A percentile compares a stretch with the other conserved stretches of the same genome.
Evolutionary conservation across 2,329 filamentous ascomycete species (phyloP).

Genomic region (Fusarium sp.): DNA sequence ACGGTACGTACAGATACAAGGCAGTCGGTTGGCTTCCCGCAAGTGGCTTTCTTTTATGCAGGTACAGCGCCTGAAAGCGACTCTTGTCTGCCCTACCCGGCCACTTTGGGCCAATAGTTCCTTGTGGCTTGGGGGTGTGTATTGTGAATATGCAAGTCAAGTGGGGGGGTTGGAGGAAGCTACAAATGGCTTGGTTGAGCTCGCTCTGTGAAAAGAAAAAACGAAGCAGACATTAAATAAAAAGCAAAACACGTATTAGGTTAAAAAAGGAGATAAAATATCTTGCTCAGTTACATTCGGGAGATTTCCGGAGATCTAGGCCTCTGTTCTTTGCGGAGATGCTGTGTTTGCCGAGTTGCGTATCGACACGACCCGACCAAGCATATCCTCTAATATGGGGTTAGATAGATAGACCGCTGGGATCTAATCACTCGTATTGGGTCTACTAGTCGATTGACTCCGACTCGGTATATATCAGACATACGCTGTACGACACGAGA

Average conservation of each 20-base stretch:
- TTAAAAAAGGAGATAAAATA: background rate
- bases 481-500: no score
- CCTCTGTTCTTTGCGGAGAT: background rate
- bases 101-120: constrained; percentile 19
- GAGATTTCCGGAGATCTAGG: constrained; percentile 6
- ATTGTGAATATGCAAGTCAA: constrained; percentile 13
- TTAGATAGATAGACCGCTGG: no score
- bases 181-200: no score
- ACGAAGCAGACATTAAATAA: background rate
- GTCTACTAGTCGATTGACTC: no score
- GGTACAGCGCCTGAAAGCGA: constrained; percentile 32
- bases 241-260: background rate
- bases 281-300: constrained; percentile 33
- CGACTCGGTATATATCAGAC: no score
- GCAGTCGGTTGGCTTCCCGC: constrained; percentile 38
- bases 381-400: constrained; percentile 9
- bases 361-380: constrained; percentile 3
- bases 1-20: constrained; percentile 17
- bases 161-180: constrained; percentile 1
- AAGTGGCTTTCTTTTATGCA: constrained; percentile 40
- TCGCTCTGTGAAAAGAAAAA: background rate
- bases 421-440: no score
- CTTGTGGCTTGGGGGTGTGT: constrained; percentile 26
- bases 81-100: constrained; percentile 30
- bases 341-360: background rate